phyloP scores from a whole-genome alignment of 805 yeast species.

The Ogataea sp. region DNA sequence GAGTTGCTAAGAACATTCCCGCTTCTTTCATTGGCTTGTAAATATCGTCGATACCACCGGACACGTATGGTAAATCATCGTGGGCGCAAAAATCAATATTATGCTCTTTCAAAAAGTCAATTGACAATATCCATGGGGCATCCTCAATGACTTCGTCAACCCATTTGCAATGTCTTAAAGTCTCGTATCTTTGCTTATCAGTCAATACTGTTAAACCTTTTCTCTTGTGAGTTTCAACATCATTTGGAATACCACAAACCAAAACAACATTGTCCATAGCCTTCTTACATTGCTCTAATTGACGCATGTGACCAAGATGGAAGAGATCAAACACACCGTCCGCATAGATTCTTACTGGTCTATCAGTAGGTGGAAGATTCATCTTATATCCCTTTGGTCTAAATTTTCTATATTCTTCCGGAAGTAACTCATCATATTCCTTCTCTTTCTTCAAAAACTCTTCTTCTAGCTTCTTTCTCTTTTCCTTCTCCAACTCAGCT shows the following conservation, averaged over 20 bases:
- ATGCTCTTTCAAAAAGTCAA: conserved; percentile 71
- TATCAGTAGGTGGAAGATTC: conserved; percentile 74
- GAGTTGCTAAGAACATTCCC: conserved; percentile 91
- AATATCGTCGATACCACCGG: conserved; percentile 84
- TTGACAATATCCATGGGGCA: conserved; percentile 94
- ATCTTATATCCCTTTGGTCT: conserved; percentile 75
- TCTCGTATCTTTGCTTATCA: conserved; percentile 83
- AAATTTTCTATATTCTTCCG: conserved; percentile 63
- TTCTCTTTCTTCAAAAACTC: conserved; percentile 37
- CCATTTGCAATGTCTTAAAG: conserved; percentile 92
- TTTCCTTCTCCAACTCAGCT: conserved; percentile 11
- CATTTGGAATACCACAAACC: conserved; percentile 90
- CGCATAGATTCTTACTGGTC: conserved; percentile 92
- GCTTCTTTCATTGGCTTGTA: conserved; percentile 84
- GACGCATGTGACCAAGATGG: conserved; percentile 97
- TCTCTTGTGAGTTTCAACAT: conserved; percentile 80
- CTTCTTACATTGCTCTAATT: conserved; percentile 93
- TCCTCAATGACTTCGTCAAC: conserved; percentile 92
- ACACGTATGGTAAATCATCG: conserved; percentile 92
- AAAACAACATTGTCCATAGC: conserved; percentile 76
- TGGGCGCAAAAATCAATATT: conserved; percentile 94
- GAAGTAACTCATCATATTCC: conserved; percentile 54
- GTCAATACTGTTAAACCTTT: conserved; percentile 90
- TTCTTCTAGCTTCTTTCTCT: conserved; percentile 20
- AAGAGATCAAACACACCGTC: conserved; percentile 97